Base-by-base conservation (phyloP, 495 filamentous ascomycete genomes). In the Aspergillus leporis region DNA sequence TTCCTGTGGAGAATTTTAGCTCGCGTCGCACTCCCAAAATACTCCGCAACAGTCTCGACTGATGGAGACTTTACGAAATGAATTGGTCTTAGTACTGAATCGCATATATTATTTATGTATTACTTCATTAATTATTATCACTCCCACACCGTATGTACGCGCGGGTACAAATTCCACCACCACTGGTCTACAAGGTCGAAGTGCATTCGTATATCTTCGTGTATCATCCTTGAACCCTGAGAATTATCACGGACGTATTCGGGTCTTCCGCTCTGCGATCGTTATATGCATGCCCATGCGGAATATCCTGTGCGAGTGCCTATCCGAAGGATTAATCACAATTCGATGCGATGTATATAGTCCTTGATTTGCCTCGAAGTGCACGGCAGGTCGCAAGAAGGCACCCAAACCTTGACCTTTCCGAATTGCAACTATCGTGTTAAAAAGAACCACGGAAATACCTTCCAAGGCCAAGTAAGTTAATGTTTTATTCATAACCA, bases 11-110 rank as follows among this genome's bases (percentile, higher is more conserved):
- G 43, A 21, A 22, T 47, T 47, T 47, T 47, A 47, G 43, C 43
- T 47, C 43, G 43, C 43, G 43, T 47, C 19, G 43, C 43, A 23
- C 43, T 22, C 43, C 43, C 23, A 47, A 47, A 47, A 47, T 47
- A 47, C 43, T 47, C 43, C 19, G 43, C 43, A 47, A 23, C 43
- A 47, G 43, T 47, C 43, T 47, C 19, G 43, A 47, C 43, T 21
- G 43, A 23, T 47, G 43, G 21, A n/a, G 43, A 22, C 16, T 41
- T 47, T 47, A 47, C 43, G 43, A 23, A 47, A 47, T 23, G 38
- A 47, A 47, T 23, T 47, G 18, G 21, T 47, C 43, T 47, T 23
- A 47, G 43, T 47, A 14, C 32, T 23, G 43, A 47, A 23, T 22
- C 43, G 19, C 19, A 47, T 47, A 47, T 47, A 45, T 47, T 47